phyloP scores from a whole-genome alignment of 2,329 filamentous ascomycete genomes.

The Plectosphaerella sp. region DNA sequence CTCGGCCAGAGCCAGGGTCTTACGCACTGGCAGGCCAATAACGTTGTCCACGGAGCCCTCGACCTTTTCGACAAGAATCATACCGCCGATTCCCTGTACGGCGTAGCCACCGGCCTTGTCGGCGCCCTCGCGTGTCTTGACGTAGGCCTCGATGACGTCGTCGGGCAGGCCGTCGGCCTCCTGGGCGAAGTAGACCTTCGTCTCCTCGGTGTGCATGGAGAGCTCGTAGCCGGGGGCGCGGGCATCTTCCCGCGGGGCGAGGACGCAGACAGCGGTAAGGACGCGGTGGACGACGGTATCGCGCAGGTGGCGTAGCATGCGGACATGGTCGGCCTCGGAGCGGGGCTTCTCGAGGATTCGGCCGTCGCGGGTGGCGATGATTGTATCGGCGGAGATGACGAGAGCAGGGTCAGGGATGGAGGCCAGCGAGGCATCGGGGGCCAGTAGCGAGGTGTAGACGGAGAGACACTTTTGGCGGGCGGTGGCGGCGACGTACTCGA shows the following conservation, averaged over 20 bases:
- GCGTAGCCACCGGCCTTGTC: slow-evolving; percentile 98
- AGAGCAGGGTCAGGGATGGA: slow-evolving; percentile 67
- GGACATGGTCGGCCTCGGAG: slow-evolving; percentile 73
- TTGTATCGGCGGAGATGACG: slow-evolving; percentile 85
- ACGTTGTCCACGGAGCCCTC: slow-evolving; percentile 93
- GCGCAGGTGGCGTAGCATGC: slow-evolving; percentile 77
- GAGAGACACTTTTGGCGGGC: slow-evolving; percentile 78
- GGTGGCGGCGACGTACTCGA: slow-evolving; percentile 88
- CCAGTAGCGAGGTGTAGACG: slow-evolving; percentile 48
- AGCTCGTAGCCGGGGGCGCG: slow-evolving; percentile 81
- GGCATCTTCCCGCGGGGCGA: slow-evolving; percentile 77
- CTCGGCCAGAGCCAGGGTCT: slow-evolving; percentile 77
- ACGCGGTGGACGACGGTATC: slow-evolving; percentile 77
- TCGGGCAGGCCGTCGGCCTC: slow-evolving; percentile 58
- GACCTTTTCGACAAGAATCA: slow-evolving; percentile 83
- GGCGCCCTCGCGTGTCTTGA: slow-evolving; percentile 81
- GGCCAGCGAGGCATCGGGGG: slow-evolving; percentile 35
- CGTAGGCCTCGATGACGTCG: slow-evolving; percentile 76
- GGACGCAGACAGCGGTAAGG: slow-evolving; percentile 78
- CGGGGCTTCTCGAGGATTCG: slow-evolving; percentile 87
- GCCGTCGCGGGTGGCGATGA: slow-evolving; percentile 74
- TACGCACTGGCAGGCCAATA: slow-evolving; percentile 79
- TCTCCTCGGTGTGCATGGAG: slow-evolving; percentile 82
- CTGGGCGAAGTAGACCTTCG: slow-evolving; percentile 78
- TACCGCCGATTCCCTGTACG: slow-evolving; percentile 80